Base-by-base conservation (phyloP, 371 early-diverging fungal species). In the Umbelopsis sp. region DNA sequence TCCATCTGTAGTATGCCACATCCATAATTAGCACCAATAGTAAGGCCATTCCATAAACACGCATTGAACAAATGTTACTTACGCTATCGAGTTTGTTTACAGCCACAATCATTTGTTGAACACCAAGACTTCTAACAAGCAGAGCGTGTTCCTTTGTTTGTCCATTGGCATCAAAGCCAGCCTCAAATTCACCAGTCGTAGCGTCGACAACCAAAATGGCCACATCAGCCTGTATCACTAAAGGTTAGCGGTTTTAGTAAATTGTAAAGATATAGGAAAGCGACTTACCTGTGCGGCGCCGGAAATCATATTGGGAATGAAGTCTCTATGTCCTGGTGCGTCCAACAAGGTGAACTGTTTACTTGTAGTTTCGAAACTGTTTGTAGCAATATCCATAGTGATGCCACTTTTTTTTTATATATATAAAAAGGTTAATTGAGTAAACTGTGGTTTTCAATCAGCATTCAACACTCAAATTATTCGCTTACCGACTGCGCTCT, bases 301-400 rank as follows among this genome's bases (percentile, higher is more conserved):
- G 1, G 92, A 91, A 67, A 99, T 99, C 99, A 99, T 99, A 76
- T 96, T 97, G n/a, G 98, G 96, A 52, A 99, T 93, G 80, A 98
- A 99, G 80, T 98, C 97, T 53, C 96, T 90, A 77, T 99, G 99
- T 0, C 99, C 99, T 10, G 99, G 99, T 0, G 99, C 97, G 80
- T 98, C 99, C 67, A 98, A 70, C 11, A 98, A 68, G 1, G 95
- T 97, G 73, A 96, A 97, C 24, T 79, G 75, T 24, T 93, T 87
- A 65, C 91, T 78, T 8, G 76, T 77, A 0, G 99, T 95, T 65
- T 94, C 91, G 80, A 99, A 99, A 63, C 88, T 85, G 38, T 92
- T 93, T 73, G 91, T 93, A 38, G 93, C 99, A 72, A 97, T 89
- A 72, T 98, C 97, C 87, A 99, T 97, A 0, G 98, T 99, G 38